These are phyloP conservation scores for Blastobotrys raffinosifermentans DNA, from an alignment of 1,139 yeast genomes.

Conservation along the genomic window DNA sequence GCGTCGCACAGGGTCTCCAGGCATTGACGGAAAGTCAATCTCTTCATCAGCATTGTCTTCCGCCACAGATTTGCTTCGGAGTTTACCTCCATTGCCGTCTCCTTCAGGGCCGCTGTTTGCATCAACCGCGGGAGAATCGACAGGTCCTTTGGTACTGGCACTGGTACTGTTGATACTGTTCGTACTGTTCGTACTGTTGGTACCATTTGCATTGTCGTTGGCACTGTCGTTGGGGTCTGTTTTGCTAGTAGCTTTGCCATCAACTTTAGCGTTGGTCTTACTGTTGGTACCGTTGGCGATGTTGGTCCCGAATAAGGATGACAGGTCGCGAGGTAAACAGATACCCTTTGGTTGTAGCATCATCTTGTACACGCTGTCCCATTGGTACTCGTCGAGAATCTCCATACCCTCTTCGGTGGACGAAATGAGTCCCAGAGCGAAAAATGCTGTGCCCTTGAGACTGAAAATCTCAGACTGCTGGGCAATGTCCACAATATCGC, in stretches of 20 bases:
- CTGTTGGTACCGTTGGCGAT: background rate
- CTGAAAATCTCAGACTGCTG: constrained; percentile 53
- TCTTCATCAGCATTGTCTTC: constrained; percentile 18
- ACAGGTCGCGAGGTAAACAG: constrained; percentile 25
- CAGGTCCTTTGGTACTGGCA: background rate
- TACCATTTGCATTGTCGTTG: constrained; percentile 2
- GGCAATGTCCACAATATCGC: constrained; percentile 49
- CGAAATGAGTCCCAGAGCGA: constrained; percentile 68
- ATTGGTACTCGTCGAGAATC: constrained; percentile 72
- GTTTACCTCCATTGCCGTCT: constrained; percentile 1
- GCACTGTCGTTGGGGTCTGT: background rate
- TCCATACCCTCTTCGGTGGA: constrained; percentile 76
- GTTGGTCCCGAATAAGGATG: constrained; percentile 14
- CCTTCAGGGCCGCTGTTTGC: background rate
- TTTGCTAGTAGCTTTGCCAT: background rate
- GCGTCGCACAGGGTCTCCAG: constrained; percentile 39
- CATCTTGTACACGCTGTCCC: constrained; percentile 58
- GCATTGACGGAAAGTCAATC: constrained; percentile 24
- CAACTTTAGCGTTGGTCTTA: too few species aligned
- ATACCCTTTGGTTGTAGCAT: constrained; percentile 48
- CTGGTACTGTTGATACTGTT: too few species aligned
- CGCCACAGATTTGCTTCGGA: constrained; percentile 22
- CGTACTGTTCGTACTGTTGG: background rate
- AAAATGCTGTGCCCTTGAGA: constrained; percentile 70
- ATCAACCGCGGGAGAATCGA: constrained; percentile 3